These are phyloP conservation scores for Penicillium tannophilum DNA, from an alignment of 495 filamentous ascomycete species.

Conservation along the genomic window DNA sequence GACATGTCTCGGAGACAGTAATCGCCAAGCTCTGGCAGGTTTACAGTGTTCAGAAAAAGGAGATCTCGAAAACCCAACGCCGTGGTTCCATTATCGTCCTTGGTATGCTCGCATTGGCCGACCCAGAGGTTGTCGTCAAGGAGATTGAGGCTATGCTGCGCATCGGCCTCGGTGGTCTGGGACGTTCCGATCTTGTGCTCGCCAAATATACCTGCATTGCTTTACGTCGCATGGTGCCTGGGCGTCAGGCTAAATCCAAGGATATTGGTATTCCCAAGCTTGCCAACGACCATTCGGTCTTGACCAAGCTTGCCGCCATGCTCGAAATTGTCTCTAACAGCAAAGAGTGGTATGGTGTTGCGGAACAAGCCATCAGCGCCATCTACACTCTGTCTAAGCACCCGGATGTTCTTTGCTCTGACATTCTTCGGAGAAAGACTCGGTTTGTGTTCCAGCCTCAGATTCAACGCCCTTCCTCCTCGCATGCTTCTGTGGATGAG, in stretches of 20 bases:
- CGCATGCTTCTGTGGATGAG: conserved; percentile 28
- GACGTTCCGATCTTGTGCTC: conserved; percentile 79
- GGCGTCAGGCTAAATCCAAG: conserved; percentile 69
- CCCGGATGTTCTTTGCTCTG: conserved; percentile 90
- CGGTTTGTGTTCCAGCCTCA: conserved; percentile 70
- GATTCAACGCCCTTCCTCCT: conserved; percentile 36
- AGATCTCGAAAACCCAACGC: conserved; percentile 90
- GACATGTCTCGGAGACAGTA: conserved; percentile 82
- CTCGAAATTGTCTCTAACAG: conserved; percentile 81
- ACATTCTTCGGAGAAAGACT: conserved; percentile 86
- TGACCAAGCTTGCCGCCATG: conserved; percentile 78
- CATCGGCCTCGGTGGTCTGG: conserved; percentile 81
- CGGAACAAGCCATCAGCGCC: conserved; percentile 93
- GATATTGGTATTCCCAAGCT: conserved; percentile 76
- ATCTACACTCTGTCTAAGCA: conserved; percentile 96
- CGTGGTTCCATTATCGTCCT: conserved; percentile 94
- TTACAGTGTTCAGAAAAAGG: conserved; percentile 88
- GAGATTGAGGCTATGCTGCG: conserved; percentile 93
- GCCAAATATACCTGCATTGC: conserved; percentile 96
- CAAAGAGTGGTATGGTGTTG: conserved; percentile 97
- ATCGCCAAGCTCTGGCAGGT: conserved; percentile 95
- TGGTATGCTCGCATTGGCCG: conserved; percentile 93
- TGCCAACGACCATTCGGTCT: conserved; percentile 86
- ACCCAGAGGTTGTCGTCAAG: conserved; percentile 86
- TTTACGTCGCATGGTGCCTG: conserved; percentile 84